These are phyloP conservation scores for Hypsizygus ulmarius DNA, from an alignment of 1,284 basidiomycete species.

Conservation along the genomic window DNA sequence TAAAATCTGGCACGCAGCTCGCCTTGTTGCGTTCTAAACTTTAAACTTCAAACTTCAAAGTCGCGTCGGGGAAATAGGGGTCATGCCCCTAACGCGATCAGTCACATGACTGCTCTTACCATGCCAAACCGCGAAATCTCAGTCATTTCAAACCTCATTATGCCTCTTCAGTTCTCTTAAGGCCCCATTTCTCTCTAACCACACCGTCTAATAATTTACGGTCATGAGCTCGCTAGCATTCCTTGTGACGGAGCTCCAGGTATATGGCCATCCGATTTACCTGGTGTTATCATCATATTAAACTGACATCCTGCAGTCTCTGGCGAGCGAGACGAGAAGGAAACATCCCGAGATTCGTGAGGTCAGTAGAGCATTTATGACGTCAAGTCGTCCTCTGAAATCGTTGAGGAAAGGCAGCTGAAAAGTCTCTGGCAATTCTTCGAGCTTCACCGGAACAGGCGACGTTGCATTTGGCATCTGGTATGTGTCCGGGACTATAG, in stretches of 20 bases:
- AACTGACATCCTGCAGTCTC: conserved; percentile 23
- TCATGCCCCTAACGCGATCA: no score
- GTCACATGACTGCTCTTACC: no score
- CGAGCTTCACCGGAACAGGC: conserved; percentile 71
- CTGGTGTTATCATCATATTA: background rate
- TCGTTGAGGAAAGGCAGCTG: conserved; percentile 59
- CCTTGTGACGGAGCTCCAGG: conserved; percentile 34
- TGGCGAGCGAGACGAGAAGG: conserved; percentile 35
- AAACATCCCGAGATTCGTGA: conserved; percentile 38
- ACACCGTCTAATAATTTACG: background rate
- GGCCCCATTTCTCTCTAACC: background rate
- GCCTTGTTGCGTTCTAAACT: no score
- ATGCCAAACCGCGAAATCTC: no score
- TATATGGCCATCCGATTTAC: conserved; percentile 11
- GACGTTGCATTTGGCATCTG: conserved; percentile 58
- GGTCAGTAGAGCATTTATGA: conserved; percentile 19
- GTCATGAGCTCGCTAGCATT: conserved; percentile 35
- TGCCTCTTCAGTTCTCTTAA: no score
- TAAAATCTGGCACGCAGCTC: no score
- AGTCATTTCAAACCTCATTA: no score
- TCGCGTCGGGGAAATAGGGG: no score
- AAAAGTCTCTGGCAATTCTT: conserved; percentile 81
- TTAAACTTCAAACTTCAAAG: no score
- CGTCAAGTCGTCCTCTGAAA: conserved; percentile 1
- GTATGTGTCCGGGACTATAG: conserved; percentile 40